Base-by-base conservation (phyloP, 345 rosid genomes). In the Acer yangbiense region DNA sequence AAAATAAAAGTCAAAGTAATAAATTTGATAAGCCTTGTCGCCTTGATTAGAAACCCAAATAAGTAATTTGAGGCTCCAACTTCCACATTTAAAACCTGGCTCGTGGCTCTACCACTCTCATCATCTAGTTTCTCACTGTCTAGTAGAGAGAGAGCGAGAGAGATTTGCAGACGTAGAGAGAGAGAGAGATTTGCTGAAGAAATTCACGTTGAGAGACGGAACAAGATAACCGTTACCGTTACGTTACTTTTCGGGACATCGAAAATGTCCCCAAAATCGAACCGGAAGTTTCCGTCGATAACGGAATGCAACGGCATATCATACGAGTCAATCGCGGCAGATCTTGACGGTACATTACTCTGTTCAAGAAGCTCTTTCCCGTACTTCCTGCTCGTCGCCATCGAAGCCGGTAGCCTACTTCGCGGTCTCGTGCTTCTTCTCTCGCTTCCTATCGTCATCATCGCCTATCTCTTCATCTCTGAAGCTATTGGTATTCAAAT, bases 261-360 rank as follows among this genome's bases (percentile, higher is more conserved):
- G n/a, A 8, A 78, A 63, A 87, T 88, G 94, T 76, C 89, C 70
- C 76, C 73, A 16, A 82, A 77, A 68, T 48, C 48, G 61, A 63
- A 4, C 66, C 21, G 20, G 52, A 86, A 62, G 7, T 95, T 92
- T 73, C 93, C 94, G 44, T 79, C 90, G 65, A 84, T 93, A 82
- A 48, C 80, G 66, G 82, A 84, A 65, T 91, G 98, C 66, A 71
- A 7, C 14, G 88, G 89, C 48, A 72, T 86, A 20, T 58, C 79
- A 21, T 89, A 87, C 74, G 82, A 72, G 35, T 95, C 98, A 17
- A 80, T 95, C 17, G 97, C 98, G 1, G 96, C 98, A 2, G 98
- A 95, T 81, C 98, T 95, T 6, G 98, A 95, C 65, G 98, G 98
- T 13, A 95, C 98, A 21, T 91, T 95, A 14, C 92, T 93, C 14